Base-by-base conservation (phyloP, 176 grass and related monocot genomes). In the Oryza longistaminata region DNA sequence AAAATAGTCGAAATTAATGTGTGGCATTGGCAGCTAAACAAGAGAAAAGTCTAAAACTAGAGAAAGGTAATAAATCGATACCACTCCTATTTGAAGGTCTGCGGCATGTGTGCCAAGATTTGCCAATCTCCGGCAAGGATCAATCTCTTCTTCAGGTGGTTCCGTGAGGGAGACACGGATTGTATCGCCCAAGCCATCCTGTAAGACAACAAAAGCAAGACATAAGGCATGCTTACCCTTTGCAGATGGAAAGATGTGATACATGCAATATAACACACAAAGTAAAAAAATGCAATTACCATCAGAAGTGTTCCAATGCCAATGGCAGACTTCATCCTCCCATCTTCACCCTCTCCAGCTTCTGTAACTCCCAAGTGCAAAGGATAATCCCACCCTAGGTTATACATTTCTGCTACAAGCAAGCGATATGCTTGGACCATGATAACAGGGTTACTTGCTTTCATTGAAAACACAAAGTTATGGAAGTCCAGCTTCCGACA, bases 381-480 rank as follows among this genome's bases (percentile, higher is more conserved):
- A 64, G 96, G 96, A 87, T 99, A 99, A 85, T 99, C 93, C 96
- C 96, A 99, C 70, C 96, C 96, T 37, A 92, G 91, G 77, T 91
- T 94, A 86, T 96, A 94, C 96, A 99, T 99, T 83, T 99, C 93
- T 13, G 96, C 93, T 60, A 99, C 93, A 81, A 99, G 91, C 79
- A 99, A 71, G 46, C 96, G 85, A 80, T 99, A 99, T 64, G 96
- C 96, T 90, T 99, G 96, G 27, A 99, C 96, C 96, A 99, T 99
- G 68, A 99, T 55, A 71, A 99, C 96, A 69, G 96, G 96, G 75
- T 99, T 99, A 80, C 93, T 96, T 64, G 96, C 96, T 89, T 99
- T 99, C 96, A 99, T 99, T 31, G 96, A 99, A 93, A 99, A 99
- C 68, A 99, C 96, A 77, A 99, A 96, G 68, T 99, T 99, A 76